Evolutionary conservation across 2,329 filamentous ascomycete species (phyloP), one percentile per base, ranked within the genome.

Genomic region (Diaporthe australafricana): DNA sequence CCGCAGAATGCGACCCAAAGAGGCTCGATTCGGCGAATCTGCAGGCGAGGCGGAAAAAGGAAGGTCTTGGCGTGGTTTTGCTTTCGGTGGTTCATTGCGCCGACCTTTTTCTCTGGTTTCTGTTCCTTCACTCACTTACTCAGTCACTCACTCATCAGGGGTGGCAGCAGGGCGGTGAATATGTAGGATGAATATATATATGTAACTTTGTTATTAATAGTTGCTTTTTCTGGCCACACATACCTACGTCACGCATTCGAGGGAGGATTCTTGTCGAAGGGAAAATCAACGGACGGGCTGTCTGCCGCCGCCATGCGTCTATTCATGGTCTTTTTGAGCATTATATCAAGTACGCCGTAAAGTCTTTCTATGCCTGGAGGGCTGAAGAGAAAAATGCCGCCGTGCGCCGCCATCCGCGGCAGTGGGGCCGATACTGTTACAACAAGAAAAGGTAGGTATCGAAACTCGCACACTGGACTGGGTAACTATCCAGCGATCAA

Each of bases 401-500:
- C 52, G 52, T 52, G 53, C 38, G 60, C 52, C 68, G 60, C 45
- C 50, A 57, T 47, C 45, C 50, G 62, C 16, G 53, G 35, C 32
- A 53, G 52, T 38, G 25, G 27, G 30, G 70, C 71, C 48, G 67
- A 66, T 73, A 73, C 71, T 73, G 72, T 68, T 74, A 56, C 72
- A 73, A 48, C 8, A 47, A 53, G 55, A 47, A 50, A 57, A 70
- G 66, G 9, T 57, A 63, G 55, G 48, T 60, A 68, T 75, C 70
- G 63, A 65, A 53, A 73, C 42, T 70, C 70, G 68, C 35, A 25
- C 14, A 60, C 32, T 65, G 55, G 47, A n/a, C n/a, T 66, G 55
- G 42, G 42, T 40, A 42, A 62, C 77, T 78, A 89, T 66, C 88
- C 88, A 62, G 88, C 87, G 74, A 93, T 89, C 76, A 93, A 85